These are phyloP conservation scores for Penicillium goetzii DNA, from an alignment of 495 filamentous ascomycete genomes.

Conservation along the genomic window DNA sequence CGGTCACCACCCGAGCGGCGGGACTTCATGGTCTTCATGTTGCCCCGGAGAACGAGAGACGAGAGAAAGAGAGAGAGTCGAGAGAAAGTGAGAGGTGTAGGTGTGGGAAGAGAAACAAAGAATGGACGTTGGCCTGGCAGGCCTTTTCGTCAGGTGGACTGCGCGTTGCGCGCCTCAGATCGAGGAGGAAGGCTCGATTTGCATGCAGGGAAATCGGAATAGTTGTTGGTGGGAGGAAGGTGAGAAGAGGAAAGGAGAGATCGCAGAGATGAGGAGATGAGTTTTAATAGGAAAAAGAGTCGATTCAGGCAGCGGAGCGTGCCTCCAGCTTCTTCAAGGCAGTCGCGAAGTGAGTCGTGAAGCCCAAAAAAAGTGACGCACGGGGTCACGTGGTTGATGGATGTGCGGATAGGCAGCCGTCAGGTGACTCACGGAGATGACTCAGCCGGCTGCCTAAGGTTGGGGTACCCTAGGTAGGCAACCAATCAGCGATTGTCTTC, in stretches of 20 bases:
- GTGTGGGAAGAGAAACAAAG: slow-evolving; percentile 13
- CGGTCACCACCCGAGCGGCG: slow-evolving; percentile 45
- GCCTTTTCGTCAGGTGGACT: slow-evolving; percentile 20
- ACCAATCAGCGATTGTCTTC: slow-evolving; percentile 46
- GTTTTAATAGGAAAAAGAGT: slow-evolving; percentile 7
- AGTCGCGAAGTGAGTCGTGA: background rate
- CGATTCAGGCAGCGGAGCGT: slow-evolving; percentile 16
- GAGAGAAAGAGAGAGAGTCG: background rate
- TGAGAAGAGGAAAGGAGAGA: slow-evolving; percentile 8
- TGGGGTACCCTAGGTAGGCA: background rate
- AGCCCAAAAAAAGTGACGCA: slow-evolving; percentile 30
- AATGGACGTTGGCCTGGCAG: background rate
- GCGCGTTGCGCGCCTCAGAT: slow-evolving; percentile 38
- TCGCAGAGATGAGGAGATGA: slow-evolving; percentile 8
- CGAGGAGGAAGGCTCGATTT: slow-evolving; percentile 20
- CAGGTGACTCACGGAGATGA: slow-evolving; percentile 17
- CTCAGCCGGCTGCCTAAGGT: slow-evolving; percentile 10
- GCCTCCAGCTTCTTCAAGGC: slow-evolving; percentile 13
- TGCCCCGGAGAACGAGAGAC: slow-evolving; percentile 8
- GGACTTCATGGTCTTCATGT: slow-evolving; percentile 44
- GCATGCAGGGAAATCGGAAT: slow-evolving; percentile 27
- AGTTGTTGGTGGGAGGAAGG: background rate
- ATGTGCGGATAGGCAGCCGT: background rate
- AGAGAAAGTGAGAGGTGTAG: slow-evolving; percentile 13
- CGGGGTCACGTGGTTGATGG: slow-evolving; percentile 30